Evolutionary conservation across 2,329 filamentous ascomycete species (phyloP), one percentile per base, ranked within the genome.

Genomic region (Exophiala sp.): DNA sequence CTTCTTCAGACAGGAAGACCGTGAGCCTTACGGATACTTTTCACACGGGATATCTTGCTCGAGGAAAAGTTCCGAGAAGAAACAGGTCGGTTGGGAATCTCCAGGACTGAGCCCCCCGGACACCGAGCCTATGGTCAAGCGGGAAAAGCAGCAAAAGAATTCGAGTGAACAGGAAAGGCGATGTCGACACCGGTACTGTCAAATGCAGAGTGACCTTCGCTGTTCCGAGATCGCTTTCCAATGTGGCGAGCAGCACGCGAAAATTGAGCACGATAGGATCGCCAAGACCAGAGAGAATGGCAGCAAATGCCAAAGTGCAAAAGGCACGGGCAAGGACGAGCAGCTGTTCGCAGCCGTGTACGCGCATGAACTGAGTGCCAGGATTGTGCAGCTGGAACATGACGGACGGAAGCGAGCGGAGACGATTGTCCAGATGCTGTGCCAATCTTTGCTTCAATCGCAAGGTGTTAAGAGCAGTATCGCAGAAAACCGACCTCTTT

Each of bases 251-350:
- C 50, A 50, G 29, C 46, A 54, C 18, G 58, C 47, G 11, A 39
- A 41, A 21, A 29, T 18, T 10, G 21, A 40, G 33, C 54, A 54
- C 40, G 41, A 40, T 1, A 43, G 45, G 41, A 16, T 11, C 36
- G 41, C 29, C 3, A 43, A 49, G 41, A 16, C 16, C 10, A 29
- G 47, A 42, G 24, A 21, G 24, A 39, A 41, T n/a, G 33, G 33
- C 8, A 53, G 51, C n/a, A 47, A 35, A 38, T 50, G 24, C 14
- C 42, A 56, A 24, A 36, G 47, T 8, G 49, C 51, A n/a, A 60
- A 62, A 29, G 57, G 55, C 3, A 50, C 59, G 1, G 59, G 59
- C 9, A 62, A 62, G 39, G 54, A 62, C 33, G 57, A 62, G 33
- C 59, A 62, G 43, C 52, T 62, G 14, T 53, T 40, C 12, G 41